Percentiles rank a stretch among this genome's conserved stretches.
Evolutionary conservation across 805 yeast genomes (phyloP).

Genomic region (Sugiyamaella smithiae): DNA sequence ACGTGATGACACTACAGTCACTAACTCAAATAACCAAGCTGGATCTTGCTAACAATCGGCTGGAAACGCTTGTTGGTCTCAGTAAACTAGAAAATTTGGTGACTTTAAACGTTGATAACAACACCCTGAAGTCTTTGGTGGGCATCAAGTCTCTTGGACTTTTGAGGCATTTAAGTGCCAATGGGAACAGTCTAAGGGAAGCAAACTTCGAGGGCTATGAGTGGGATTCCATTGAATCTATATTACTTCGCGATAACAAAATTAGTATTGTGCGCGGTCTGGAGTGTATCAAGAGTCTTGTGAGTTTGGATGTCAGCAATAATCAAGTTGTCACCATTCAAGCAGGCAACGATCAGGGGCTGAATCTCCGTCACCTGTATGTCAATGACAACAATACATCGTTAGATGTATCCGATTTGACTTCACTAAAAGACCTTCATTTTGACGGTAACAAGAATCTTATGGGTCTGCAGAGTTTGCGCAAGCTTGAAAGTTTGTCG

Average conservation of each 20-base stretch:
- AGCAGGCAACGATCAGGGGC: background rate
- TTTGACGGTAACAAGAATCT: constrained; percentile 27
- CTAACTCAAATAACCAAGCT: constrained; percentile 43
- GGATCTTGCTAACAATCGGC: constrained; percentile 39
- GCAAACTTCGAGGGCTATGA: constrained; percentile 23
- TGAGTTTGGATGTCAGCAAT: constrained; percentile 41
- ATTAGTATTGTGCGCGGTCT: constrained; percentile 27
- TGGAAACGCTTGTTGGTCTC: constrained; percentile 39
- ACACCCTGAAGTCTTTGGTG: constrained; percentile 35
- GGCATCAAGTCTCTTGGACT: constrained; percentile 43
- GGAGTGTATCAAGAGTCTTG: constrained; percentile 31
- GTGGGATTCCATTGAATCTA: constrained; percentile 28
- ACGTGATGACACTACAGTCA: constrained; percentile 43
- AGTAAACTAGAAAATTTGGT: constrained; percentile 40
- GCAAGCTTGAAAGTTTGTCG: constrained; percentile 41
- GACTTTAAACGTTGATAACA: constrained; percentile 43
- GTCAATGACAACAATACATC: constrained; percentile 37
- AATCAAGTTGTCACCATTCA: constrained; percentile 24
- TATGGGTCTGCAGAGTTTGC: constrained; percentile 35
- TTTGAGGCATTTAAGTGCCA: constrained; percentile 26
- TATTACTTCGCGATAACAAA: constrained; percentile 27
- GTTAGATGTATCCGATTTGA: constrained; percentile 31
- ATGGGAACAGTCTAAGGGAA: constrained; percentile 25
- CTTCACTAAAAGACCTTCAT: constrained; percentile 17
- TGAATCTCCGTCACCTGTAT: constrained; percentile 38